Percentiles rank a stretch among this genome's conserved stretches.
Conservation (phyloP, 441 rosid genomes). For the Brassica hybrid region DNA sequence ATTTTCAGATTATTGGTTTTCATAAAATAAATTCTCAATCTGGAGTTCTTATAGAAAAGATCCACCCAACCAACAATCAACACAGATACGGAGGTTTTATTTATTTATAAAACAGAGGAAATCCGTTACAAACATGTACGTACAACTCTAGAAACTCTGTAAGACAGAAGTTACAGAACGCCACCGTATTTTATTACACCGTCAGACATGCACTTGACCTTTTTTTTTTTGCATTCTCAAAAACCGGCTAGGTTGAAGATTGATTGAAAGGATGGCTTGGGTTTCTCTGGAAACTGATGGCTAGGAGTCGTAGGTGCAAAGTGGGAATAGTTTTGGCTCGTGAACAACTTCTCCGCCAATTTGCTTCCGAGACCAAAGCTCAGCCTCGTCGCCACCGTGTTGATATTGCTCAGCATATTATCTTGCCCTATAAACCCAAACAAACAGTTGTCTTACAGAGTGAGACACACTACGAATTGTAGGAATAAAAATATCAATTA, state of each 20-base stretch:
- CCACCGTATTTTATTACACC: slow-evolving; percentile 12
- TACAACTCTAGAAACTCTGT: slow-evolving; percentile 29
- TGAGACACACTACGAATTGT: too few species aligned
- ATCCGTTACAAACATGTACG: not conserved
- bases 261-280: slow-evolving; percentile 31
- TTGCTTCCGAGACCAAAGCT: slow-evolving; percentile 49
- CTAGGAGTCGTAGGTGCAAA: slow-evolving; percentile 41
- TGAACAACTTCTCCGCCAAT: slow-evolving; percentile 49
- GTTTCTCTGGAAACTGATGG: slow-evolving; percentile 21
- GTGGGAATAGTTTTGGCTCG: slow-evolving; percentile 51
- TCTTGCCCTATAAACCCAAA: slow-evolving; percentile 45
- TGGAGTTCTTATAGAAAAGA: too few species aligned
- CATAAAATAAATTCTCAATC: too few species aligned
- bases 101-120: slow-evolving; percentile 33
- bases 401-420: slow-evolving; percentile 49
- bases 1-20: too few species aligned
- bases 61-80: too few species aligned
- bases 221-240: slow-evolving; percentile 23
- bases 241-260: slow-evolving; percentile 34
- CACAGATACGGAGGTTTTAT: not conserved
- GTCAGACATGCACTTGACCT: not conserved
- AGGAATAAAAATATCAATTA: too few species aligned
- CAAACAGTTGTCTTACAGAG: not conserved
- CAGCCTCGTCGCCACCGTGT: slow-evolving; percentile 48
- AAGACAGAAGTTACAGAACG: not conserved